phyloP scores from a whole-genome alignment of 352 stramenopile genomes.

The Phytophthora uliginosa region DNA sequence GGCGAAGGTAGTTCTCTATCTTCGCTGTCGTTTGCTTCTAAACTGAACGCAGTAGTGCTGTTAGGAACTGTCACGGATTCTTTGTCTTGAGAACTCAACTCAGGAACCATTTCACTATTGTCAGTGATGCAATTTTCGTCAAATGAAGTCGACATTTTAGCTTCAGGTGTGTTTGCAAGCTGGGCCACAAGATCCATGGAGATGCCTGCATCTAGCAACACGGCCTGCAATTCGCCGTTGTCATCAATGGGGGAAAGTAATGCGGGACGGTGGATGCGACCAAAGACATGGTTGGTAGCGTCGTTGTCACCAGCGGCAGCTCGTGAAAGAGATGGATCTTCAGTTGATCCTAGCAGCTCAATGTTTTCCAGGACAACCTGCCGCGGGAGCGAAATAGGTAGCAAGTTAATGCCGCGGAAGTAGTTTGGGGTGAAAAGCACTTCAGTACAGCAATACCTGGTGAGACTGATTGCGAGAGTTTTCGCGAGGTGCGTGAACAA shows the following conservation, averaged over 20 bases:
- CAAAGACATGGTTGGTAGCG: background rate
- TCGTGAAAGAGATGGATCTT: background rate
- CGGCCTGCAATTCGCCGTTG: conserved; percentile 31
- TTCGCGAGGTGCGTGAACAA: conserved; percentile 26
- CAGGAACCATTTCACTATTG: background rate
- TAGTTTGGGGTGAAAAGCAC: background rate
- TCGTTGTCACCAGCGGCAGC: background rate
- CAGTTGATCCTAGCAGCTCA: conserved; percentile 30
- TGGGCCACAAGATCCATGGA: conserved; percentile 44
- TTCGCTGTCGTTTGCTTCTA: conserved; percentile 6
- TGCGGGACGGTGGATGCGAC: background rate
- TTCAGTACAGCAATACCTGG: conserved; percentile 24
- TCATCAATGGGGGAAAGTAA: background rate
- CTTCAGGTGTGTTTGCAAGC: conserved; percentile 17
- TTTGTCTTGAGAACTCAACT: conserved; percentile 1
- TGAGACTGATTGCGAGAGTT: conserved; percentile 12
- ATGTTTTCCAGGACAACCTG: conserved; percentile 45
- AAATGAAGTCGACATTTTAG: background rate
- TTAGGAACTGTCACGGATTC: background rate
- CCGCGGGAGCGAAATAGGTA: background rate
- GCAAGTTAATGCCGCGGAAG: background rate
- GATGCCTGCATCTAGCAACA: conserved; percentile 46
- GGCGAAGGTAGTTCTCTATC: conserved; percentile 12
- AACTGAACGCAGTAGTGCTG: background rate
- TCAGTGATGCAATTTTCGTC: background rate